A percentile compares a stretch with the other conserved stretches of the same genome.
Conservation (phyloP, 768 basidiomycete species). For the Cyathus striatus region DNA sequence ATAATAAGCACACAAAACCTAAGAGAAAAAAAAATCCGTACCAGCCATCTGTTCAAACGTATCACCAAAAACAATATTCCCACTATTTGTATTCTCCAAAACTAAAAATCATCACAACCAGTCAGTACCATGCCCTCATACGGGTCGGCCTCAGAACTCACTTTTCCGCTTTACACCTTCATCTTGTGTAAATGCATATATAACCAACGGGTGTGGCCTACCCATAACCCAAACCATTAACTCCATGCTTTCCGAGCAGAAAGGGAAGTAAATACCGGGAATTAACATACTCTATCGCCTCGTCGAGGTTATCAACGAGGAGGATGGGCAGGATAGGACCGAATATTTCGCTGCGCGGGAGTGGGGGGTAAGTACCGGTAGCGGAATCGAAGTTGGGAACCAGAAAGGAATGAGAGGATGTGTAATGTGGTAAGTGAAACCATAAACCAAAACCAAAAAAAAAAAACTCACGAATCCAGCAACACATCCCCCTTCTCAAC, state of each 20-base stretch:
- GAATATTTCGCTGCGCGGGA: slow-evolving; percentile 67
- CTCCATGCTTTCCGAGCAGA: too few relatives aligned
- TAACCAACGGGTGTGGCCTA: slow-evolving; percentile 53
- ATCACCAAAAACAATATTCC: slow-evolving; percentile 55
- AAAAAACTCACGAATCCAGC: slow-evolving; percentile 43
- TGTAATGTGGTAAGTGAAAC: neutral
- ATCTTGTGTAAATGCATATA: slow-evolving; percentile 61
- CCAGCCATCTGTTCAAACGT: slow-evolving; percentile 47
- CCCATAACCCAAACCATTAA: too few relatives aligned
- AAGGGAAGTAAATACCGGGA: slow-evolving; percentile 30
- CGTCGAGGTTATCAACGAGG: slow-evolving; percentile 47
- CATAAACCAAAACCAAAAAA: neutral
- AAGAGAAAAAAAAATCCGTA: slow-evolving; percentile 16
- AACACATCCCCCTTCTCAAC: slow-evolving; percentile 51
- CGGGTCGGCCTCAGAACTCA: slow-evolving; percentile 12
- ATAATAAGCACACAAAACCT: neutral
- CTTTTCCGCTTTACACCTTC: slow-evolving; percentile 30
- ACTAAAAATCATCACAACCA: slow-evolving; percentile 37
- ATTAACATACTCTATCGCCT: slow-evolving; percentile 52
- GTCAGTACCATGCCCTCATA: neutral
- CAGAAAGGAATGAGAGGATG: too few relatives aligned
- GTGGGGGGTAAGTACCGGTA: too few relatives aligned
- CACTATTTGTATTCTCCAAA: slow-evolving; percentile 49
- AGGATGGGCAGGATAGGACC: slow-evolving; percentile 67
- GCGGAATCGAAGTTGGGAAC: too few relatives aligned